Base-by-base conservation (phyloP, 805 yeast genomes). In the Candida multigemmis region DNA sequence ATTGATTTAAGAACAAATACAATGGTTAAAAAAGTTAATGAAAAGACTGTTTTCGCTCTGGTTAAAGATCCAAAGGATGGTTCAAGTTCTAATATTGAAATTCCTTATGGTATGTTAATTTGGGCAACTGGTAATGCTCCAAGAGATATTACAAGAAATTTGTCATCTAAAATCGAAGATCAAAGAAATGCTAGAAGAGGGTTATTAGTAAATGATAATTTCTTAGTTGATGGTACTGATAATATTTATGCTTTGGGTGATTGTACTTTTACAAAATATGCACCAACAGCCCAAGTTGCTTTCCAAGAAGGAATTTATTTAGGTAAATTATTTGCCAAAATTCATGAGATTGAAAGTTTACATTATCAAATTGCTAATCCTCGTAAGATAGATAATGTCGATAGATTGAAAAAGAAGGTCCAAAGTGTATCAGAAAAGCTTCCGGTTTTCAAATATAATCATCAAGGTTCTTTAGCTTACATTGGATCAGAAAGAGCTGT, bases 121-220 rank as follows among this genome's bases (percentile, higher is more conserved):
- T 87, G 97, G 97, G 96, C 96, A 33, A 87, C 96, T 36, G 97
- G 97, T 61, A 86, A 87, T 56, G 86, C 87, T 30, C 86, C 85
- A 38, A 76, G 96, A 59, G 76, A 73, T 23, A 65, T 89, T 26
- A 70, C 82, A 26, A 65, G 71, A 37, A 70, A 73, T 44, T 64
- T 87, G 46, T 72, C 83, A 54, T 46, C 69, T 24, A 68, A 71
- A 55, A 64, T 89, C 40, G 79, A 82, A 23, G 81, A 72, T 43
- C 87, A 81, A 60, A 77, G 74, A 56, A 74, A 77, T 48, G 85
- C 94, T 25, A 77, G 93, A 64, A 77, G 96, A 56, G 97, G 97
- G 36, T 68, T 87, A 44, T 66, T 85, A 39, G 78, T 89, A 33
- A 79, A 87, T 57, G 94, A 84, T 31, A 77, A 71, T 53, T 62